Evolutionary conservation across 495 filamentous ascomycete species (phyloP).

Genomic region (Podospora australis): DNA sequence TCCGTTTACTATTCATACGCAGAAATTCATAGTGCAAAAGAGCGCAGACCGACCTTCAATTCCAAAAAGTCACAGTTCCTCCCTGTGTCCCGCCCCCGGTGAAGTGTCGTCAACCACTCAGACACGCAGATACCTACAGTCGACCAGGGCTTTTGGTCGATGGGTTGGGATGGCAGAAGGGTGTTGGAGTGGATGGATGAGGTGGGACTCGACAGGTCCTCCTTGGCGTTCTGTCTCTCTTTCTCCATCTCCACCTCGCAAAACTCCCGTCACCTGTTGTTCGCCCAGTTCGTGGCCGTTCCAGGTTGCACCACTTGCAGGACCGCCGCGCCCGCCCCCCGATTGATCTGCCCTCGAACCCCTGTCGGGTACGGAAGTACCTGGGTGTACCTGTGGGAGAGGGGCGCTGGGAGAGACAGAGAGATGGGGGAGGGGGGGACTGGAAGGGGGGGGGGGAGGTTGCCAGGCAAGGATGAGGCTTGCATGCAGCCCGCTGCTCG

Average conservation of each 20-base stretch:
- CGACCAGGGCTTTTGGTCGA: neutral
- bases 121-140: too few species aligned
- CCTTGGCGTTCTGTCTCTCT: neutral
- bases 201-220: neutral
- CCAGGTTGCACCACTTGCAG: slow-evolving; percentile 23
- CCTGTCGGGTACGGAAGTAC: slow-evolving; percentile 14
- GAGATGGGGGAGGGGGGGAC: neutral
- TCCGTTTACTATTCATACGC: too few species aligned
- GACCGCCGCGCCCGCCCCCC: slow-evolving; percentile 18
- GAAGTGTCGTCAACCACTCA: too few species aligned
- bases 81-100: neutral
- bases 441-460: neutral
- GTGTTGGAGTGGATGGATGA: neutral
- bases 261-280: slow-evolving; percentile 15
- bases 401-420: neutral
- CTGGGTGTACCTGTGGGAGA: slow-evolving; percentile 16
- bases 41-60: neutral
- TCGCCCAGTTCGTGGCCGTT: slow-evolving; percentile 21
- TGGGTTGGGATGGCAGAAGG: neutral
- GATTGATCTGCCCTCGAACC: slow-evolving; percentile 12
- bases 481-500: slow-evolving; percentile 5
- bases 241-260: slow-evolving; percentile 11
- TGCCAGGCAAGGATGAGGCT: slow-evolving; percentile 1
- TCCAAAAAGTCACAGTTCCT: neutral
- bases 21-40: too few species aligned